These are phyloP conservation scores for Emericellopsis terricola DNA, from an alignment of 495 filamentous ascomycete species.

Conservation along the genomic window DNA sequence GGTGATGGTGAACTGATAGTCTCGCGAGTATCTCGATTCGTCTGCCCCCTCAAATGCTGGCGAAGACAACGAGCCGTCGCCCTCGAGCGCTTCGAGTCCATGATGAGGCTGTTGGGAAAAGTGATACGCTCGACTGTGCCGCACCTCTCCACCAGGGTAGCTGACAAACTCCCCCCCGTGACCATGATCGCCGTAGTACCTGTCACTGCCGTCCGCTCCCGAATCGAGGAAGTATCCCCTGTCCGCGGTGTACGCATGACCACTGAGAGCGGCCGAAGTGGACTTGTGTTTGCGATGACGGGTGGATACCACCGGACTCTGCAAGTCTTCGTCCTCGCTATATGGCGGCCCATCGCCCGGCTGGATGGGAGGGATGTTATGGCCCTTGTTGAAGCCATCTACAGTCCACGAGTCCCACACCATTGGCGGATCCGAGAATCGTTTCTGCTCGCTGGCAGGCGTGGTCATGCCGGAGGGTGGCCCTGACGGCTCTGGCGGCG, in stretches of 20 bases:
- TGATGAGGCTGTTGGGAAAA: constrained; percentile 24
- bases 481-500: constrained; percentile 52
- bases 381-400: constrained; percentile 25
- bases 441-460: constrained; percentile 62
- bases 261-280: constrained; percentile 27
- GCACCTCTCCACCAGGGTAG: constrained; percentile 48
- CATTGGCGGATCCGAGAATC: constrained; percentile 63
- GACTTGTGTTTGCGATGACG: constrained; percentile 77
- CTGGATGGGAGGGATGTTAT: constrained; percentile 64
- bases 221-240: constrained; percentile 48
- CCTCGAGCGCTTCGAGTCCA: constrained; percentile 42
- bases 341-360: constrained; percentile 91
- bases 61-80: constrained; percentile 34
- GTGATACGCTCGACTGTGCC: constrained; percentile 33
- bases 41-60: constrained; percentile 29
- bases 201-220: constrained; percentile 56
- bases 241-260: constrained; percentile 27
- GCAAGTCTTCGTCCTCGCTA: constrained; percentile 90
- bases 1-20: constrained; percentile 89
- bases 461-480: constrained; percentile 62
- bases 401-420: constrained; percentile 34
- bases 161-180: constrained; percentile 62
- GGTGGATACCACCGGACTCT: constrained; percentile 67
- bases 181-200: constrained; percentile 61
- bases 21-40: constrained; percentile 60